Evolutionary conservation across 768 basidiomycete species (phyloP).

Genomic region (Amanita molliuscula): DNA sequence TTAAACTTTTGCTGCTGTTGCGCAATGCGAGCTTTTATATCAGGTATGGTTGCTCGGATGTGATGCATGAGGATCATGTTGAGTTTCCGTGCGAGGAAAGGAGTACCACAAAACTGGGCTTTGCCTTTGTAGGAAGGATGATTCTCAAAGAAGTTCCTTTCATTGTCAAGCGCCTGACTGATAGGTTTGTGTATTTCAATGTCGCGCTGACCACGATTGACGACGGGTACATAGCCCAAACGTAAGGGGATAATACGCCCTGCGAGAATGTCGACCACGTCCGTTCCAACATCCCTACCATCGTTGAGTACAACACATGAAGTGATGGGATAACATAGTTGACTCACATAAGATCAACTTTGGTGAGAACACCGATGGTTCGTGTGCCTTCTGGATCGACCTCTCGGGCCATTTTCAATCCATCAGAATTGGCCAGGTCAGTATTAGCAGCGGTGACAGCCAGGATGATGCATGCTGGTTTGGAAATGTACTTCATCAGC

Average conservation of each 20-base stretch:
- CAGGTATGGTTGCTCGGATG: conserved; percentile 93
- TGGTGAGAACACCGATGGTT: conserved; percentile 97
- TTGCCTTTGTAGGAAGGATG: conserved; percentile 91
- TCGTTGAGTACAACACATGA: conserved; percentile 3
- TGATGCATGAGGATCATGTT: conserved; percentile 99
- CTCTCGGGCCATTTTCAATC: conserved; percentile 90
- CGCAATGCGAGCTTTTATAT: conserved; percentile 95
- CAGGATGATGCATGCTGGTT: conserved; percentile 91
- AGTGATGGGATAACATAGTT: background rate
- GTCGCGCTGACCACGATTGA: conserved; percentile 96
- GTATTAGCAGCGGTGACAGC: conserved; percentile 94
- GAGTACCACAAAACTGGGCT: conserved; percentile 94
- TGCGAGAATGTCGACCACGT: conserved; percentile 97
- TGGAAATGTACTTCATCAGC: conserved; percentile 91
- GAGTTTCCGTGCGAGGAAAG: conserved; percentile 89
- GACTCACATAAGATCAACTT: conserved; percentile 92
- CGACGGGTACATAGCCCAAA: conserved; percentile 95
- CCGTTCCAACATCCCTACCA: conserved; percentile 90
- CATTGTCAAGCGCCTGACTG: conserved; percentile 73
- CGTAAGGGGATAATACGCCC: conserved; percentile 94
- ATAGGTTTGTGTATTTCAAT: conserved; percentile 89
- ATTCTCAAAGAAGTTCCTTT: conserved; percentile 90
- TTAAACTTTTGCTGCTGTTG: conserved; percentile 85
- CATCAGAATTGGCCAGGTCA: conserved; percentile 98
- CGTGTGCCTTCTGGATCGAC: conserved; percentile 95